These are phyloP conservation scores for Celoporthe dispersa DNA, from an alignment of 2,329 filamentous ascomycete genomes.

Conservation along the genomic window DNA sequence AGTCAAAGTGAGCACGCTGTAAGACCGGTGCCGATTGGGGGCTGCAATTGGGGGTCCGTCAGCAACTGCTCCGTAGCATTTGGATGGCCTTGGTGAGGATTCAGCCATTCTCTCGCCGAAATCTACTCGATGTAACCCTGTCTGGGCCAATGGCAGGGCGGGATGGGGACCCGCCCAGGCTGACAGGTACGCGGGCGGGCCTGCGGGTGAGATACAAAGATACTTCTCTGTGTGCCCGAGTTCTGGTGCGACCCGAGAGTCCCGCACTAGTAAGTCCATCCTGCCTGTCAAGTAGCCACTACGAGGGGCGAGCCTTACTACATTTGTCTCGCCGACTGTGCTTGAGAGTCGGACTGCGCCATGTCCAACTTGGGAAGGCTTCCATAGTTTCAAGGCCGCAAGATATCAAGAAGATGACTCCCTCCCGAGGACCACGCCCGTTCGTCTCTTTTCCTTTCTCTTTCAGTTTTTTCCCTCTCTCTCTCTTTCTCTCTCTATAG, in stretches of 20 bases:
- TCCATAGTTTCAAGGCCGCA: conserved; percentile 28
- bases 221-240: not conserved
- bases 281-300: conserved; percentile 4
- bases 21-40: not conserved
- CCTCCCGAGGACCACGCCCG: conserved; percentile 10
- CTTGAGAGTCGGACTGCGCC: conserved; percentile 16
- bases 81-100: conserved; percentile 3
- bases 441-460: conserved; percentile 2
- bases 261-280: conserved; percentile 2
- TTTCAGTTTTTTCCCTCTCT: not conserved
- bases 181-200: conserved; percentile 8
- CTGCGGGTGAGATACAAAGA: conserved; percentile 2
- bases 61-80: not conserved
- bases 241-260: not conserved
- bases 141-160: conserved; percentile 14
- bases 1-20: conserved; percentile 14
- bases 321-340: conserved; percentile 27
- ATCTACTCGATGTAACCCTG: conserved; percentile 15
- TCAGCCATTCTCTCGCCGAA: conserved; percentile 30
- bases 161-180: not conserved
- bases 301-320: conserved; percentile 23
- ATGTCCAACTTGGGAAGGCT: conserved; percentile 5
- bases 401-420: conserved; percentile 31
- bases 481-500: conserved; percentile 6
- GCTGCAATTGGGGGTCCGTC: not conserved